Base-by-base conservation (phyloP, 2,329 filamentous ascomycete genomes). In the Pestalotiopsis sp. region DNA sequence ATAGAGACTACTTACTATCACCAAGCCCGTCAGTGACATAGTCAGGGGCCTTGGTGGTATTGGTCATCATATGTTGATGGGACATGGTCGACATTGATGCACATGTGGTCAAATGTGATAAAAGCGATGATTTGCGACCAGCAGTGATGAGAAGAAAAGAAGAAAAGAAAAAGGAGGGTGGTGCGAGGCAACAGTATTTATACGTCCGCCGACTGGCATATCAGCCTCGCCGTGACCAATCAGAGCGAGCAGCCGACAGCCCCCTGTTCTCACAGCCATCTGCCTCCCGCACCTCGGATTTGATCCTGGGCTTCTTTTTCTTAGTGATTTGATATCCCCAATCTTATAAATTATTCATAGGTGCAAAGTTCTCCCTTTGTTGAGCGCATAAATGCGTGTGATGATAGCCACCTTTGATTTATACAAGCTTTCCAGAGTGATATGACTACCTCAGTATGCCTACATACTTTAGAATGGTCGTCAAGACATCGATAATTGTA, bases 131-230 rank as follows among this genome's bases (percentile, higher is more conserved):
- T 66, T 12, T 4, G 1, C 20, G 4, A 27, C 4, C 7, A 20
- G 38, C 31, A 12, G 36, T 17, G 58, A 66, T 66, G 57, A 65
- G 60, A 58, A 56, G 52, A 58, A 59, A 63, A 62, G 31, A 59
- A 66, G 31, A 66, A 27, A 49, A 13, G 45, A 56, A 49, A 66
- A 66, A 36, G 63, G 31, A 62, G 63, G 64, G 63, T 27, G 40
- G 57, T 17, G 57, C 56, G 27, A 63, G 17, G 67, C 31, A 68
- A 61, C 27, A 64, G 45, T 59, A 58, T 66, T 68, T 68, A 68
- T 66, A 31, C 40, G 57, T 40, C 59, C 64, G 63, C 57, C 63
- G 27, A 66, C 57, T 56, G 64, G 31, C 25, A 66, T 57, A 40
- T 58, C 52, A 57, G 64, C 36, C 64, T 49, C 59, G 14, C 23